Evolutionary conservation across 2,329 filamentous ascomycete species (phyloP).

Genomic region (Colletotrichum zoysiae): DNA sequence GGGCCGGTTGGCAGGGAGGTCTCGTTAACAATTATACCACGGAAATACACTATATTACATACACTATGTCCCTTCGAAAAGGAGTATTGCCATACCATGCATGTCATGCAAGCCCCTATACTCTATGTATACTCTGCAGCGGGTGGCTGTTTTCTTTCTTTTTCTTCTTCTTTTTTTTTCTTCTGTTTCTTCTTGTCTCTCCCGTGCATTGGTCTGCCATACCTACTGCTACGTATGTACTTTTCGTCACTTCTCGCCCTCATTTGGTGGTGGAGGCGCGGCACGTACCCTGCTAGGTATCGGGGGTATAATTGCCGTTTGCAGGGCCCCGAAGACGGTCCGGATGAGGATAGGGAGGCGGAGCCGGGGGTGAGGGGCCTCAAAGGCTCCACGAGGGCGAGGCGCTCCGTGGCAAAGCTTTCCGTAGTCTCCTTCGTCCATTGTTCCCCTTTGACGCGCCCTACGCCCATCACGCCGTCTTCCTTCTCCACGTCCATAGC

Average conservation of each 20-base stretch:
- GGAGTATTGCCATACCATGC: neutral
- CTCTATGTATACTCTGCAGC: neutral
- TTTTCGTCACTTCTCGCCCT: neutral
- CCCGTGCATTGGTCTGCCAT: neutral
- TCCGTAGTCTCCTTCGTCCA: slow-evolving; percentile 15
- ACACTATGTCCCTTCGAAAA: no score
- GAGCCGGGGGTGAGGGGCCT: neutral
- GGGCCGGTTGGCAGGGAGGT: no score
- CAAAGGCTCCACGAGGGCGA: neutral
- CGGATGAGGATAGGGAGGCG: slow-evolving; percentile 29
- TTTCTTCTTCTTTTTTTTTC: neutral
- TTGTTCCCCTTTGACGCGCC: neutral
- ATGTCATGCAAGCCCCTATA: slow-evolving; percentile 23
- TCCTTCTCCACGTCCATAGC: neutral
- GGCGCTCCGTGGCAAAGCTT: slow-evolving; percentile 9
- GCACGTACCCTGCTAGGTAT: neutral
- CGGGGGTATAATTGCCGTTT: slow-evolving; percentile 19
- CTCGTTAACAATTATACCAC: no score
- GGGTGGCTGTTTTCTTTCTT: neutral
- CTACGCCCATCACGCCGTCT: neutral
- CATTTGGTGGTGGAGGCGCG: slow-evolving; percentile 18
- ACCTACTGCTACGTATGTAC: neutral
- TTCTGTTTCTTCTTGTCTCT: neutral
- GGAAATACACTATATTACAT: no score
- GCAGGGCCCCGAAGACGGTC: slow-evolving; percentile 26